Base-by-base conservation (phyloP, 2,329 filamentous ascomycete genomes). In the Venturia nashicola region DNA sequence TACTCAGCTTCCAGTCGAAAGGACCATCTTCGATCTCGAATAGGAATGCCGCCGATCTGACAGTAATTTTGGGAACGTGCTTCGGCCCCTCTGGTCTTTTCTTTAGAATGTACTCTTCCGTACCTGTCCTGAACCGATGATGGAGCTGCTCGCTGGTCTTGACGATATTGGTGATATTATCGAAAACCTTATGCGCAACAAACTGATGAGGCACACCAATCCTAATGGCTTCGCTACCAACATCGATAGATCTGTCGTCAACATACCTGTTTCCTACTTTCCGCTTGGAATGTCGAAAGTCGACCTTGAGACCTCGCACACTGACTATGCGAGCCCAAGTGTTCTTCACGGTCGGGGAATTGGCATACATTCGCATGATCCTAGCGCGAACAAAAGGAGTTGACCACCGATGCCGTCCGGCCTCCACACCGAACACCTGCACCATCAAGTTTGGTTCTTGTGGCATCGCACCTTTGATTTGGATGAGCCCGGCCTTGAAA, bases 1-100 rank as follows among this genome's bases (percentile, higher is more conserved):
- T 86, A 18, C 92, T 91, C 11, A 99, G 79, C 72, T 97, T 97
- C 90, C 92, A 99, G 73, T 99, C 94, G 70, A 99, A 99, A 0
- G 90, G 88, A 61, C 94, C 93, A 72, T 99, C 94, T 75, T 99
- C 94, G 43, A 99, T 80, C 71, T 97, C 93, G 65, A 99, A 93
- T 2, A 96, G 77, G 32, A 99, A 80, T 5, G 89, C 89, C 69
- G 89, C 89, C 63, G 88, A 88, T 61, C 91, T 85, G 11, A 99
- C 68, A 0, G 91, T 93, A 27, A 99, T 79, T 71, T 90, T 93
- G 1, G 94, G 94, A 0, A 99, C 86, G 57, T 84, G 80, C 73
- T 95, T 97, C 0, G 95, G 91, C 0, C 83, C 87, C 74, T 96
- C 91, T 0, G 94, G 91, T 11, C 83, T 82, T 75, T 96, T 97